A percentile compares a stretch with the other conserved stretches of the same genome.
These are phyloP conservation scores for Mycena epipterygia DNA, from an alignment of 768 basidiomycete species.

Conservation along the genomic window DNA sequence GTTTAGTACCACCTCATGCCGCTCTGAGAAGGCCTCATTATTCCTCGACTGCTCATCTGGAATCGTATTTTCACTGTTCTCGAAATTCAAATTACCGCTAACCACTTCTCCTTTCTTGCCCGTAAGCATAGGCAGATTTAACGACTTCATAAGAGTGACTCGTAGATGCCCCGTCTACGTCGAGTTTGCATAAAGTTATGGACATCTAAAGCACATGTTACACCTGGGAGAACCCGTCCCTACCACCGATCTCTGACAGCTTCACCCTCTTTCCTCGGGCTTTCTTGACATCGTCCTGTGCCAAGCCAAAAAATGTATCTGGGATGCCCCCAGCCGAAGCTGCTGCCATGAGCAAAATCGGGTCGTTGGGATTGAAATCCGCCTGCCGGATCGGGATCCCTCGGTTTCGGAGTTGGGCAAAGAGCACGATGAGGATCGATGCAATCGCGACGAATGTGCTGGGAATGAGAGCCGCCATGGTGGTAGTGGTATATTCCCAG, in stretches of 20 bases:
- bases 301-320: slow-evolving; percentile 1
- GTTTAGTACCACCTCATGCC: no score
- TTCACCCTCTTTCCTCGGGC: background rate
- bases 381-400: background rate
- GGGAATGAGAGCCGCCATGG: background rate
- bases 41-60: no score
- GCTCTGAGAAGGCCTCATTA: no score
- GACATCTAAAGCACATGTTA: no score
- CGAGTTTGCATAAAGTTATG: no score
- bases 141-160: no score
- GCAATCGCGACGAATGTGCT: background rate
- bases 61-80: no score
- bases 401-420: background rate
- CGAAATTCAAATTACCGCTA: no score
- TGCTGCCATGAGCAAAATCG: slow-evolving; percentile 11
- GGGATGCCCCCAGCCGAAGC: slow-evolving; percentile 23
- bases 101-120: no score
- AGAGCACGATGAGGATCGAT: slow-evolving; percentile 10
- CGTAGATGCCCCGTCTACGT: no score
- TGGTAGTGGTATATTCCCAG: background rate
- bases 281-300: background rate
- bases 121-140: no score
- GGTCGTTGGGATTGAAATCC: slow-evolving; percentile 15
- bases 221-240: background rate
- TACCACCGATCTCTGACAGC: background rate